Conservation (phyloP, 192 early-diverging fungal species). For the Glomus cerebriforme region DNA sequence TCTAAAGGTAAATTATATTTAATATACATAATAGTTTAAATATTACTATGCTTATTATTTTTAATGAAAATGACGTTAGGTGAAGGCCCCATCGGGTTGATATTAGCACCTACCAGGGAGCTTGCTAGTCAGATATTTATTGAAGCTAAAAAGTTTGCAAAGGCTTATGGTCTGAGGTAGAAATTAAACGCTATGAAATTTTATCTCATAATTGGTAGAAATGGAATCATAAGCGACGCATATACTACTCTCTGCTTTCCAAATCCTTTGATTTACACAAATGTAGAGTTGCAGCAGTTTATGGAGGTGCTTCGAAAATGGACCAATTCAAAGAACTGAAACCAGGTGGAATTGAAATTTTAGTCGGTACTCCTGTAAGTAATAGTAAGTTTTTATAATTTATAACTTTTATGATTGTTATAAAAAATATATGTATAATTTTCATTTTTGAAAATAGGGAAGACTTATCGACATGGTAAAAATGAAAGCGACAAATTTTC, state of each 20-base stretch:
- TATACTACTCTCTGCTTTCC: slow-evolving; percentile 31
- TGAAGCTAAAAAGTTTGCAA: slow-evolving; percentile 83
- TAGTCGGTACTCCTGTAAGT: slow-evolving; percentile 73
- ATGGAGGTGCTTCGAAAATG: slow-evolving; percentile 80
- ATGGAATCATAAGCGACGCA: slow-evolving; percentile 30
- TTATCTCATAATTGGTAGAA: slow-evolving; percentile 10
- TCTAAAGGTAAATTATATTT: slow-evolving; percentile 36
- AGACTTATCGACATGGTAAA: slow-evolving; percentile 86
- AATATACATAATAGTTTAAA: too few relatives aligned
- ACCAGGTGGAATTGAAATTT: slow-evolving; percentile 67
- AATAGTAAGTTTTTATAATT: background rate
- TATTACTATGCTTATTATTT: background rate
- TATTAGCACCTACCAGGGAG: slow-evolving; percentile 80
- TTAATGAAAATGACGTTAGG: slow-evolving; percentile 39
- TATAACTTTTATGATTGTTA: background rate
- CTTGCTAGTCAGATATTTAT: slow-evolving; percentile 76
- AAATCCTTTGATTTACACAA: slow-evolving; percentile 11
- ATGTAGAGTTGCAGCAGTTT: slow-evolving; percentile 63
- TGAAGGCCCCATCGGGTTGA: slow-evolving; percentile 80
- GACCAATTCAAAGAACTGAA: slow-evolving; percentile 84
- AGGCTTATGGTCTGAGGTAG: slow-evolving; percentile 65
- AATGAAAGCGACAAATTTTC: slow-evolving; percentile 84
- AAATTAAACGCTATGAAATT: slow-evolving; percentile 28
- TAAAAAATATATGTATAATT: background rate
- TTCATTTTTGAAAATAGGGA: slow-evolving; percentile 43